These are phyloP conservation scores for Calonectria pseudoturangicola DNA, from an alignment of 2,329 filamentous ascomycete genomes.

Conservation along the genomic window DNA sequence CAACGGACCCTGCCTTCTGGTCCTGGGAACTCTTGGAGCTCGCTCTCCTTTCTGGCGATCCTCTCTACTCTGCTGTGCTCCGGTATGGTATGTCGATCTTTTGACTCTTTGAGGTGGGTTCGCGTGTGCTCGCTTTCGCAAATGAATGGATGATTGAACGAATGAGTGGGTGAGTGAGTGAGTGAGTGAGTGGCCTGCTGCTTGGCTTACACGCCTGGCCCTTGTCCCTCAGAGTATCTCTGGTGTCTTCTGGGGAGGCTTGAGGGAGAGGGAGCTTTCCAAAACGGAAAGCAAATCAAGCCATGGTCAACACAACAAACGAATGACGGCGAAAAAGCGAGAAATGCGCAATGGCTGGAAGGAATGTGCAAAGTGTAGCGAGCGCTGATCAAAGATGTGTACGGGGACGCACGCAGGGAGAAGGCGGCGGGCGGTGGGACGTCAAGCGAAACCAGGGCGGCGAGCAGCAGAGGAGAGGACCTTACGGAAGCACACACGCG, in stretches of 20 bases:
- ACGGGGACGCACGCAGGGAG: not conserved
- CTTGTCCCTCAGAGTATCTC: constrained; percentile 12
- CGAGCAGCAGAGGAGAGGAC: not conserved
- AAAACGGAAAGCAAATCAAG: constrained; percentile 27
- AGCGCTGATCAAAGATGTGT: not conserved
- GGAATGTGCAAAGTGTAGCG: not conserved
- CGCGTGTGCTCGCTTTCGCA: not conserved
- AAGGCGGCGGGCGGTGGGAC: not conserved
- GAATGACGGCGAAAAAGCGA: constrained; percentile 7
- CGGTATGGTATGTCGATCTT: constrained; percentile 1
- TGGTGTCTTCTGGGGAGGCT: constrained; percentile 10
- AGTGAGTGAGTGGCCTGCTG: not conserved
- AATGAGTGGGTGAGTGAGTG: not conserved
- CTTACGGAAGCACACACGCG: not conserved
- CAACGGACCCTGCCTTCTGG: not conserved
- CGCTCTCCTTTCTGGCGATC: not conserved
- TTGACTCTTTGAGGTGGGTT: not conserved
- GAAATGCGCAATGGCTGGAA: constrained; percentile 9
- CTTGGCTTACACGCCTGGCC: constrained; percentile 29
- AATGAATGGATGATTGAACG: not conserved
- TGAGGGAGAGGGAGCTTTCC: constrained; percentile 15
- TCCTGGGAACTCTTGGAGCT: not conserved
- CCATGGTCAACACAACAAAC: constrained; percentile 21
- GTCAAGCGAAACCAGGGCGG: constrained; percentile 10
- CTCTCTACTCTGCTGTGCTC: not conserved